phyloP scores from a whole-genome alignment of 2,329 filamentous ascomycete species.

The Aspergillus neotritici region DNA sequence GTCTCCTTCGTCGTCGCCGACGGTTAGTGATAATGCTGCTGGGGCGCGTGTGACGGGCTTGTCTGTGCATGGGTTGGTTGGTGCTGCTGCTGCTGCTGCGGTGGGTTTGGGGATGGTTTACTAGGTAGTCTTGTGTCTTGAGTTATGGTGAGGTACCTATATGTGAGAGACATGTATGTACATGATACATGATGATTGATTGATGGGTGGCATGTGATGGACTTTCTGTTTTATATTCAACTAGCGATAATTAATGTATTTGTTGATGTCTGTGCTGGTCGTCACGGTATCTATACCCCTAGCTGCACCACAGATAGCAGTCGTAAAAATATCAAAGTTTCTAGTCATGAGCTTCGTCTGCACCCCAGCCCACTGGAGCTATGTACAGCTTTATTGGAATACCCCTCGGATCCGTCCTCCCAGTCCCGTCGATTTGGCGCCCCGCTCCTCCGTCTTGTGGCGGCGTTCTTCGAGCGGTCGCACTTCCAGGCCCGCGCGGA shows the following conservation, averaged over 20 bases:
- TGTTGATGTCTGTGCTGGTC: too few relatives aligned
- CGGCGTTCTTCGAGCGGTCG: constrained; percentile 29
- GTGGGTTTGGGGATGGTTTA: constrained; percentile 24
- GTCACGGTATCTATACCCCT: too few relatives aligned
- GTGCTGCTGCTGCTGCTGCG: constrained; percentile 23
- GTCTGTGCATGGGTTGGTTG: constrained; percentile 19
- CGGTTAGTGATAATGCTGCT: constrained; percentile 18
- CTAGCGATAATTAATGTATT: too few relatives aligned
- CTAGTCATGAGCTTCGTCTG: neutral
- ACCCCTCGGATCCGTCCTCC: neutral
- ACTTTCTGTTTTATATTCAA: too few relatives aligned
- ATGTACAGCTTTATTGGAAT: too few relatives aligned
- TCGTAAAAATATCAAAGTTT: neutral
- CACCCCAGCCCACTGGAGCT: too few relatives aligned
- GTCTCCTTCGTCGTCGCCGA: constrained; percentile 1
- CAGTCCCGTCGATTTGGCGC: constrained; percentile 7
- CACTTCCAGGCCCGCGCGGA: constrained; percentile 70
- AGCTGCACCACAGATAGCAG: too few relatives aligned
- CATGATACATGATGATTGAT: too few relatives aligned
- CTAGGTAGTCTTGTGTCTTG: neutral
- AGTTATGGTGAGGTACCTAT: too few relatives aligned
- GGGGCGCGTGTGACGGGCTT: constrained; percentile 12
- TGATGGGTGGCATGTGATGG: too few relatives aligned
- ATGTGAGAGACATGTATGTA: too few relatives aligned
- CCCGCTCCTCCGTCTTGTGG: constrained; percentile 7